phyloP scores from a whole-genome alignment of 2,329 filamentous ascomycete genomes.

The Trichoderma brevicompactum region DNA sequence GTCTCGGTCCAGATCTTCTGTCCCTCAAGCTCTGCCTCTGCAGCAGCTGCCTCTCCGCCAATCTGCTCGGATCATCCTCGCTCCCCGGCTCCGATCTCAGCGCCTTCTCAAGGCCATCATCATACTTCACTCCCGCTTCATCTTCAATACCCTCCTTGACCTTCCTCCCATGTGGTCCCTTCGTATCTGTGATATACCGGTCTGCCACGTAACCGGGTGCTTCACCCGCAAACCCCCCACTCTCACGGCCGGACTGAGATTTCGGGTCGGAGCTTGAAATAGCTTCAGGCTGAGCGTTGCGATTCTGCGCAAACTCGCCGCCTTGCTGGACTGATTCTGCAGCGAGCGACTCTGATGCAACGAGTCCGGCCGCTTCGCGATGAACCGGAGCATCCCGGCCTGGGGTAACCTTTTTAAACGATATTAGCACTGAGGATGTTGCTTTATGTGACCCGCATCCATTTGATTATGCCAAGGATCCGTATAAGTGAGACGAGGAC shows the following conservation, averaged over 20 bases:
- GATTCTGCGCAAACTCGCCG: conserved; percentile 66
- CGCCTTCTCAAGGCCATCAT: conserved; percentile 46
- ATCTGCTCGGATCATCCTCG: conserved; percentile 51
- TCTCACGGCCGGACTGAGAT: conserved; percentile 42
- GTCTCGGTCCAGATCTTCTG: conserved; percentile 37
- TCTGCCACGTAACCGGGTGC: conserved; percentile 48
- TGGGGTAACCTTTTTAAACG: conserved; percentile 50
- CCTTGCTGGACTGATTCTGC: conserved; percentile 67
- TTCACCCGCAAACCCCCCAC: conserved; percentile 37
- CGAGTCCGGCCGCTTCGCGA: conserved; percentile 65
- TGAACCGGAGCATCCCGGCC: conserved; percentile 54
- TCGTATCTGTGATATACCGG: conserved; percentile 40
- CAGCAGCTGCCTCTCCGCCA: conserved; percentile 51
- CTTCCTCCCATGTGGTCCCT: conserved; percentile 47
- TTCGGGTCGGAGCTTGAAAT: conserved; percentile 30
- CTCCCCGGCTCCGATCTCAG: conserved; percentile 51
- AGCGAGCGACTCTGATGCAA: conserved; percentile 73
- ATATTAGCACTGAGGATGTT: background rate
- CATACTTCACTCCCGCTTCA: conserved; percentile 29
- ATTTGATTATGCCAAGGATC: no score
- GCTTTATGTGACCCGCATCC: background rate
- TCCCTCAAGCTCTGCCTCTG: conserved; percentile 34
- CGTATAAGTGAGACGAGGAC: background rate
- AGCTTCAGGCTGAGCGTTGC: conserved; percentile 45
- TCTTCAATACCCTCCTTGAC: conserved; percentile 46